phyloP scores from a whole-genome alignment of 2,329 filamentous ascomycete genomes.

The Ophiocordyceps sinensis region DNA sequence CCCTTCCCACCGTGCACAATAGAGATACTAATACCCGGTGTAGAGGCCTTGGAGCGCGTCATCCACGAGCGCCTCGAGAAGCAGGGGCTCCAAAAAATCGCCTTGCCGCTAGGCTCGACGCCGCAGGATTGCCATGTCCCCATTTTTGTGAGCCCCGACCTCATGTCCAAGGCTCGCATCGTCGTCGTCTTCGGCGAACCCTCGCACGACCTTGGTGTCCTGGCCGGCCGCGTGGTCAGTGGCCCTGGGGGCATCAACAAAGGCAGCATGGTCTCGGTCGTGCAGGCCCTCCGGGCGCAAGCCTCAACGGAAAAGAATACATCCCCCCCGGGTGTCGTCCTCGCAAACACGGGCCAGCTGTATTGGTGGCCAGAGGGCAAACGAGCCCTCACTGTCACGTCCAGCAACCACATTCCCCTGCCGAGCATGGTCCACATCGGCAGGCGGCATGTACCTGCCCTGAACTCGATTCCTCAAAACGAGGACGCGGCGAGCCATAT shows the following conservation, averaged over 20 bases:
- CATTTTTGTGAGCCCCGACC: conserved; percentile 42
- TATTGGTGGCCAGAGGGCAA: conserved; percentile 57
- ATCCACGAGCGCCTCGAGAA: conserved; percentile 46
- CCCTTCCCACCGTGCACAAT: not conserved
- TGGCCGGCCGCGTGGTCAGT: conserved; percentile 54
- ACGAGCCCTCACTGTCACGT: conserved; percentile 41
- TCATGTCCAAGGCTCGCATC: conserved; percentile 41
- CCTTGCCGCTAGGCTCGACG: conserved; percentile 42
- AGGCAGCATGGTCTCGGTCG: conserved; percentile 56
- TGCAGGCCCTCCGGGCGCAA: conserved; percentile 25
- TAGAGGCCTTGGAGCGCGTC: conserved; percentile 48
- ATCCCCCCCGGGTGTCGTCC: conserved; percentile 44
- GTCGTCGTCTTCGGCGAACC: conserved; percentile 63
- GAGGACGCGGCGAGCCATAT: conserved; percentile 45
- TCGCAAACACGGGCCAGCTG: conserved; percentile 67
- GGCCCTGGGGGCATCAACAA: conserved; percentile 49
- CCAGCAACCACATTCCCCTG: conserved; percentile 45
- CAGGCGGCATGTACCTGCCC: conserved; percentile 30
- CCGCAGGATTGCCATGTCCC: conserved; percentile 44
- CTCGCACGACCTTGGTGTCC: conserved; percentile 56
- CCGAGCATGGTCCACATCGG: conserved; percentile 46
- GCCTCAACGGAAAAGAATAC: conserved; percentile 17
- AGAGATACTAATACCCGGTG: not conserved
- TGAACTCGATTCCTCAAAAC: conserved; percentile 52
- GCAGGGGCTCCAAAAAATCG: conserved; percentile 43